Evolutionary conservation across 2,329 filamentous ascomycete genomes (phyloP).

Genomic region (Fusarium guadeloupense): DNA sequence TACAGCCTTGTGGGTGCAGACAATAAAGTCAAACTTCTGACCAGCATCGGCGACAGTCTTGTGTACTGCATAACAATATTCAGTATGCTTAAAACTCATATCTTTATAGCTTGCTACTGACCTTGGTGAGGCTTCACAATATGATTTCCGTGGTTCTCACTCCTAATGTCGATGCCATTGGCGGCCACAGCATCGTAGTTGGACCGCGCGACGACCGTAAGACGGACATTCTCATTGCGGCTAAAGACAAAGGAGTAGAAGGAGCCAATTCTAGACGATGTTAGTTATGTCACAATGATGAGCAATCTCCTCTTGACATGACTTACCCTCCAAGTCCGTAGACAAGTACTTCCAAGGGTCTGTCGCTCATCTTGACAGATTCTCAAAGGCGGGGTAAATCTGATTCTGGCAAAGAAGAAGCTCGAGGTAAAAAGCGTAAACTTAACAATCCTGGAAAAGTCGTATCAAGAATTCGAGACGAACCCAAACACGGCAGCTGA

Average conservation of each 20-base stretch:
- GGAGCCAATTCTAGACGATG: constrained; percentile 58
- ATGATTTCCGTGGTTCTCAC: constrained; percentile 65
- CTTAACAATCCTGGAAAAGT: no score
- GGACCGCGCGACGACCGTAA: constrained; percentile 69
- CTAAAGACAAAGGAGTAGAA: constrained; percentile 66
- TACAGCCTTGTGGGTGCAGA: constrained; percentile 37
- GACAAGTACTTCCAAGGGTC: constrained; percentile 51
- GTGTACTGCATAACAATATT: constrained; percentile 8
- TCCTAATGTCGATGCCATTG: constrained; percentile 63
- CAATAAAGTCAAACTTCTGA: constrained; percentile 31
- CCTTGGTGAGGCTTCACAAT: constrained; percentile 57
- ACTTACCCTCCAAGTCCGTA: constrained; percentile 65
- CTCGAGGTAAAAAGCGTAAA: not conserved
- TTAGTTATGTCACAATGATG: not conserved
- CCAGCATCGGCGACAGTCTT: constrained; percentile 23
- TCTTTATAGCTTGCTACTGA: constrained; percentile 19
- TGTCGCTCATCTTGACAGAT: constrained; percentile 45
- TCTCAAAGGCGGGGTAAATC: not conserved
- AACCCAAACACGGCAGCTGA: not conserved
- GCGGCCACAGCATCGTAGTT: constrained; percentile 65
- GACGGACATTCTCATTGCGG: constrained; percentile 54
- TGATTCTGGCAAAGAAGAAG: not conserved
- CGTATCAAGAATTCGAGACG: no score
- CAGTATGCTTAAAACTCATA: not conserved
- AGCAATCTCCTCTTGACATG: not conserved